Evolutionary conservation across 345 rosid genomes (phyloP).

Genomic region (Citropsis articulata): DNA sequence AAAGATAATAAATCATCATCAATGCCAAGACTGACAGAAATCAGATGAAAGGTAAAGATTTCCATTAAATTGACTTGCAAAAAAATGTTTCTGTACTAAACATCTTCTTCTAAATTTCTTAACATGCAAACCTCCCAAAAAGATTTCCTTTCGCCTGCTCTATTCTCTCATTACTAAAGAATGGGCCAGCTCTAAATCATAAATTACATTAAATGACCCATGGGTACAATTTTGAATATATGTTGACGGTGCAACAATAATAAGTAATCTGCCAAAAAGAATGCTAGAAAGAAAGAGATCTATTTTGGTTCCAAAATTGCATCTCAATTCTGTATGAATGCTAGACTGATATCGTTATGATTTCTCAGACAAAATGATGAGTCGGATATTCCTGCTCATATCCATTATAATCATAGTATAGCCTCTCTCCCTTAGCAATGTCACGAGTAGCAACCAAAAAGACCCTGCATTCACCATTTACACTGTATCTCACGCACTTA

Average conservation of each 20-base stretch:
- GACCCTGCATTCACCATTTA: constrained; percentile 81
- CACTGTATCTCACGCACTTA: constrained; percentile 87
- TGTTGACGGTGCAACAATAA: constrained; percentile 26
- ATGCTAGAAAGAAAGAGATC: constrained; percentile 17
- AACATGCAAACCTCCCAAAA: constrained; percentile 12
- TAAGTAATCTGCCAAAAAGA: constrained; percentile 15
- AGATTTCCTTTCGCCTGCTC: constrained; percentile 10
- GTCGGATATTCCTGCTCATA: constrained; percentile 93
- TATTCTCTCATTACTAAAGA: constrained; percentile 18
- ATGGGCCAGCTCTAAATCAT: constrained; percentile 29
- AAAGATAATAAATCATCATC: not conserved
- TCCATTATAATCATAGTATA: constrained; percentile 94
- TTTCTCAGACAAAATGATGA: constrained; percentile 70
- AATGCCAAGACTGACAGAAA: not conserved
- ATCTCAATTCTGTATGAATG: constrained; percentile 23
- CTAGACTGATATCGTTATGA: constrained; percentile 20
- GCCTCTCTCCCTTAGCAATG: constrained; percentile 80
- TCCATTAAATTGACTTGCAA: constrained; percentile 6
- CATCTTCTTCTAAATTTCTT: constrained; percentile 20
- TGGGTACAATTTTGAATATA: constrained; percentile 22
- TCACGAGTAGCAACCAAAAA: constrained; percentile 87
- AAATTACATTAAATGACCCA: constrained; percentile 26
- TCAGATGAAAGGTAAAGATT: not conserved
- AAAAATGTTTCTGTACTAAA: constrained; percentile 14
- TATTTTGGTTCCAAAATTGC: constrained; percentile 37